These are phyloP conservation scores for Phyllachora maydis DNA, from an alignment of 2,329 filamentous ascomycete species.

Conservation along the genomic window DNA sequence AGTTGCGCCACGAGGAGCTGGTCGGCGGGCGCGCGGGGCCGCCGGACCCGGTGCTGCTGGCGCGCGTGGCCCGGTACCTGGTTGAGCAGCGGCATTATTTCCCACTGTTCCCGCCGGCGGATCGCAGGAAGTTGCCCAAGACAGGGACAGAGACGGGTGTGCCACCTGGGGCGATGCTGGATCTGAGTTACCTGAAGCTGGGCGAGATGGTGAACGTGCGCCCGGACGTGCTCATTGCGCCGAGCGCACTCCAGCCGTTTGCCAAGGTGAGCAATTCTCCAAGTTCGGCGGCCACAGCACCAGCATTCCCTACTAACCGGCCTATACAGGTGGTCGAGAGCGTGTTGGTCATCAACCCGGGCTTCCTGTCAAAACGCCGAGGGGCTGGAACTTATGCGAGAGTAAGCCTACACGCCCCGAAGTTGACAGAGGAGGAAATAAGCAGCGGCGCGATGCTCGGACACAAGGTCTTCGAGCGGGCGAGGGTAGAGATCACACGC, in stretches of 20 bases:
- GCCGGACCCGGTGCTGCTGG: conserved; percentile 39
- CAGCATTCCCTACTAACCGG: too few relatives aligned
- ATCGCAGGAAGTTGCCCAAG: conserved; percentile 44
- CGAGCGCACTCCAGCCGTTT: conserved; percentile 69
- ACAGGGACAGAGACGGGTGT: conserved; percentile 36
- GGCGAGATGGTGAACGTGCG: conserved; percentile 77
- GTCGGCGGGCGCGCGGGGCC: conserved; percentile 34
- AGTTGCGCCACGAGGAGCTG: conserved; percentile 57
- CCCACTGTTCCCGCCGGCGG: conserved; percentile 67
- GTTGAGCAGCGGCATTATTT: conserved; percentile 85
- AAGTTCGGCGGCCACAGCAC: background rate
- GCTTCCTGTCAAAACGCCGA: conserved; percentile 64
- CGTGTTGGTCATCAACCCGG: conserved; percentile 80
- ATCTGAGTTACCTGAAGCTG: conserved; percentile 67
- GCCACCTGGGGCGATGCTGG: conserved; percentile 58
- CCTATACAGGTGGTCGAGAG: conserved; percentile 60
- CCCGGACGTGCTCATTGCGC: conserved; percentile 69
- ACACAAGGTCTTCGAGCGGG: conserved; percentile 63
- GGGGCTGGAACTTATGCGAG: conserved; percentile 73
- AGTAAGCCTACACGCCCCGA: conserved; percentile 51
- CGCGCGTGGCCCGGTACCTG: conserved; percentile 54
- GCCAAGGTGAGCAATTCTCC: conserved; percentile 44
- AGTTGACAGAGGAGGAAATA: conserved; percentile 34
- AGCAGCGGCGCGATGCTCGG: conserved; percentile 36
- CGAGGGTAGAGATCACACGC: conserved; percentile 69